Base-by-base conservation (phyloP, 139 green algal genomes). In the Coelastrella sp. region DNA sequence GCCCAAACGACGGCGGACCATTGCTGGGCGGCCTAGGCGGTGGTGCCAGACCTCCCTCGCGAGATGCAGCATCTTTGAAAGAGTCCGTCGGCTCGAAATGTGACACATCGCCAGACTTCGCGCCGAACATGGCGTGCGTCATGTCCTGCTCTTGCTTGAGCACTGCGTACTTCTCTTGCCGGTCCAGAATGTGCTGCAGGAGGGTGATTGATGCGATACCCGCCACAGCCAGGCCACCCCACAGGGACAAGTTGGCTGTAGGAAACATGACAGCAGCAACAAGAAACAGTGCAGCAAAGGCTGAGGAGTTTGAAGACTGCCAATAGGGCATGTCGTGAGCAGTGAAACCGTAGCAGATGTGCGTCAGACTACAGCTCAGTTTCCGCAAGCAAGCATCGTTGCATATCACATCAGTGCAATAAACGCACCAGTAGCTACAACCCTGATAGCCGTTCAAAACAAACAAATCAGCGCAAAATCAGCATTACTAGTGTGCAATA, bases 151-250 rank as follows among this genome's bases (percentile, higher is more conserved):
- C 81, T 4, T 57, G 11, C 3, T 61, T 60, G 23, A 87, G 61
- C 23, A 87, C 81, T 32, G 61, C 61, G 7, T 61, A 87, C 64
- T 87, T 87, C 81, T 87, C 81, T 58, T 77, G 61, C 14, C 81
- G n/a, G 81, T 87, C 81, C 10, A 77, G 7, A 14, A 87, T 65
- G 81, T 87, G 73, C 17, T 87, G 81, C 23, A 87, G 81, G 23
- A 78, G 47, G 3, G 64, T 87, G 60, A 77, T 77, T 16, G 32
- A 32, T 3, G 5, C 22, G n/a, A 87, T 23, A 7, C 13, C 81
- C 19, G 81, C 81, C 6, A 17, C 64, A 54, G 61, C 76, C 0
- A 87, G 60, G 11, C 81, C 64, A 17, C 22, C 23, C 81, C 81
- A 78, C 10, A 19, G 3, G 17, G 11, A 17, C 13, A 87, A 5